Evolutionary conservation across 345 rosid species (phyloP), one percentile per base, ranked within the genome.

Genomic region (Xanthoceras sorbifolium): DNA sequence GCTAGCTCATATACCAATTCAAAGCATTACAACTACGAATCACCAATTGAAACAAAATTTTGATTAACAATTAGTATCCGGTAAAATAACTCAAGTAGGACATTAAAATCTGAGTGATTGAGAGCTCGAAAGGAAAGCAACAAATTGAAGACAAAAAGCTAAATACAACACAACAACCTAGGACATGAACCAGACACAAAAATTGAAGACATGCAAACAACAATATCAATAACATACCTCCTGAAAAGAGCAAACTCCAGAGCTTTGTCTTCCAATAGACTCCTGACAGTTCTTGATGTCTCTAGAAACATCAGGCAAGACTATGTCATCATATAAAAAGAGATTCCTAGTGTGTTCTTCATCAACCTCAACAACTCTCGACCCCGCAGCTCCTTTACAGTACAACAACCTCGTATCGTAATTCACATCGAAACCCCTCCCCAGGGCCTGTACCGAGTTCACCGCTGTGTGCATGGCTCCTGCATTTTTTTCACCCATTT

Each of bases 361-460:
- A 74, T 91, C 93, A 68, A 89, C 79, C 81, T 88, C 87, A 40
- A 91, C 89, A 7, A 91, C 59, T 74, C 88, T 80, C 52, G 87
- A 84, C 67, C 90, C 92, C 0, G 82, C 80, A n/a, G 74, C 79
- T 11, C 95, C 95, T 79, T 91, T 91, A 73, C 96, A 91, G 29
- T 91, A 89, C 80, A 91, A 54, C 82, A 91, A 76, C 87, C 96
- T 88, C 46, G 93, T 87, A 77, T 91, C 96, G 36, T 76, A 88
- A 73, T 89, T 91, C 44, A 86, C 93, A 83, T 89, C 96, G 57
- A 91, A 91, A 2, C 96, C 96, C 72, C 91, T 86, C 66, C 96
- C 96, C 26, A 91, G 72, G 6, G 92, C 93, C 80, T 87, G 88
- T 42, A 88, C 92, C 0, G 93, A 83, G 81, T 85, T 91, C 66